These are phyloP conservation scores for Neurospora tetrasperma DNA, from an alignment of 495 filamentous ascomycete genomes.

Conservation along the genomic window DNA sequence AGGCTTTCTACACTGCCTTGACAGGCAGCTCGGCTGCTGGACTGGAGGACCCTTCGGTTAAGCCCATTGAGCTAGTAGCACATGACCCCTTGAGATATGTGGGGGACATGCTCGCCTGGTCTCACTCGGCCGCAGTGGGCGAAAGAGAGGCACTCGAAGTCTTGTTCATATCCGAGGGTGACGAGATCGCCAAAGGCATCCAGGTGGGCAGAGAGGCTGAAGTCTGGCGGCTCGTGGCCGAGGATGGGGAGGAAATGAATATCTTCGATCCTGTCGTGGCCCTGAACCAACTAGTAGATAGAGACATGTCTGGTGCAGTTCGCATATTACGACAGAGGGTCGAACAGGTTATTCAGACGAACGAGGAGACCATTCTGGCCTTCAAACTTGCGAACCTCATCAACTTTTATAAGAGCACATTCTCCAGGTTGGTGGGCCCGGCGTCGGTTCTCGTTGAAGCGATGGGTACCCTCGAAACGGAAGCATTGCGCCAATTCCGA, in stretches of 20 bases:
- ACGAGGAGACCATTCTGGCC: constrained; percentile 78
- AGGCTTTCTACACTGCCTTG: constrained; percentile 83
- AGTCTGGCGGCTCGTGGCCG: constrained; percentile 60
- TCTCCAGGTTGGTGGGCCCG: constrained; percentile 63
- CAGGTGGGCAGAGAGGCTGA: constrained; percentile 78
- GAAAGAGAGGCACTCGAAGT: constrained; percentile 89
- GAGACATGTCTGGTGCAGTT: constrained; percentile 69
- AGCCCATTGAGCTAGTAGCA: constrained; percentile 88
- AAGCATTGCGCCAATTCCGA: constrained; percentile 75
- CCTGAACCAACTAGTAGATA: constrained; percentile 78
- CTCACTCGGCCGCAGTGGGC: constrained; percentile 84
- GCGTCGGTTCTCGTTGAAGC: constrained; percentile 61
- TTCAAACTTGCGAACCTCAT: constrained; percentile 87
- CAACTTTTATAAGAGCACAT: constrained; percentile 79
- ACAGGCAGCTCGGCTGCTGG: constrained; percentile 53
- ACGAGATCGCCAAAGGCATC: constrained; percentile 78
- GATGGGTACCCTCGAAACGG: constrained; percentile 55
- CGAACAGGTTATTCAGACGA: constrained; percentile 83
- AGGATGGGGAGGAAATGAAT: constrained; percentile 42
- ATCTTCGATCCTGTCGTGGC: constrained; percentile 76
- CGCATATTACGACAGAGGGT: constrained; percentile 70
- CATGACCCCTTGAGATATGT: constrained; percentile 90
- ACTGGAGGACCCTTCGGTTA: constrained; percentile 44
- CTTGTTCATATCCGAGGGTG: constrained; percentile 84
- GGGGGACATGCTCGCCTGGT: constrained; percentile 97